Base-by-base conservation (phyloP, 1,284 basidiomycete genomes). In the Rhodotorula sp. region DNA sequence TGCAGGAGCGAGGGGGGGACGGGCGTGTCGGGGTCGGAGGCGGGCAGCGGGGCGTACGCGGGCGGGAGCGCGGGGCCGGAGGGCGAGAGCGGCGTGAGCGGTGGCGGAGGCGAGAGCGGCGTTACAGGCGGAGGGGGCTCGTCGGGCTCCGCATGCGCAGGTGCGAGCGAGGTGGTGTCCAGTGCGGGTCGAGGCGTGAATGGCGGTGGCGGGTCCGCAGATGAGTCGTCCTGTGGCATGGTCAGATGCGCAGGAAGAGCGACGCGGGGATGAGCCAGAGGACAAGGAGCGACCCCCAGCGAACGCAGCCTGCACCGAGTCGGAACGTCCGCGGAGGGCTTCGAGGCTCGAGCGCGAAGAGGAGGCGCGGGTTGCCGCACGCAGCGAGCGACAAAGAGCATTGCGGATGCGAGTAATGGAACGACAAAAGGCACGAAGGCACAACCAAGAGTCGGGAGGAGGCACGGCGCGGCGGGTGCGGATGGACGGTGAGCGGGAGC, bases 381-480 rank as follows among this genome's bases (percentile, higher is more conserved):
- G 19, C 10, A 29, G 5, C 25, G 29, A 0, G 19, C 27, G 46
- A 29, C 27, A n/a, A 32, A 59, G 21, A 51, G 61, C 51, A 44
- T 44, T 37, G 59, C 55, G 61, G 25, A 2, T 37, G 41, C 56
- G 39, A 64, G 57, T 69, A 57, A 54, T 62, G 37, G 37, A 55
- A 53, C 61, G 62, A 62, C 63, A 61, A 58, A 34, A 32, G n/a
- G 37, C 21, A 37, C 34, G 34, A 56, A 17, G 44, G 44, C n/a
- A n/a, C 25, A 34, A 58, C 27, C 15, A 15, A n/a, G 50, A n/a
- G 27, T 13, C 25, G 15, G 19, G 29, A 10, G 32, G 17, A 53
- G 29, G 55, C 12, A 27, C 29, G 62, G 22, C 37, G 9, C 21
- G 39, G n/a, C 27, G 17, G 13, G 19, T 17, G n/a, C 19, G 41